Evolutionary conservation across 23 red algal species (phyloP).

Genomic region (Gracilaria domingensis): DNA sequence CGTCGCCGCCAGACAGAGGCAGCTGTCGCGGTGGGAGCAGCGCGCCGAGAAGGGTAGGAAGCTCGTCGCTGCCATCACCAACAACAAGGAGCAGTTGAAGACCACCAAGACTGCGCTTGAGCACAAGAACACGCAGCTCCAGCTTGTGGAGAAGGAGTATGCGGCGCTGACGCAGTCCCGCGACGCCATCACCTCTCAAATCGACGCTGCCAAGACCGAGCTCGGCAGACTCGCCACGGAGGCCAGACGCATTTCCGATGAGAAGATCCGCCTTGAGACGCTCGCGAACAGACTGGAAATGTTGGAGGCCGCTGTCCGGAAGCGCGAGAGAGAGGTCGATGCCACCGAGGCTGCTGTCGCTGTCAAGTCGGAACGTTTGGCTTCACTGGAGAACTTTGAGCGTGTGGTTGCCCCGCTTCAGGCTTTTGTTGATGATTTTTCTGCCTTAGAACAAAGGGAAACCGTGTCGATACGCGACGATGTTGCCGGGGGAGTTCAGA

Average conservation of each 20-base stretch:
- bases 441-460: conserved; percentile 19
- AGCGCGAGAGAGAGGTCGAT: conserved; percentile 19
- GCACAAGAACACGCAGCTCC: conserved; percentile 13
- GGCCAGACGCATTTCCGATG: conserved; percentile 18
- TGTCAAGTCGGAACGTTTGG: conserved; percentile 23
- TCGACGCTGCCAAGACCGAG: conserved; percentile 3
- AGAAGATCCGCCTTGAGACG: conserved; percentile 17
- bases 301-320: conserved; percentile 4
- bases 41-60: conserved; percentile 38
- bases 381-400: conserved; percentile 26
- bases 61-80: conserved; percentile 15
- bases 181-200: not conserved
- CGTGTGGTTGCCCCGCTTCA: conserved; percentile 42
- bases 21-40: conserved; percentile 34
- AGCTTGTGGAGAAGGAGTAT: conserved; percentile 34
- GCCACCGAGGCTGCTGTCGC: conserved; percentile 18
- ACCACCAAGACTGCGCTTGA: conserved; percentile 28
- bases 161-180: not conserved
- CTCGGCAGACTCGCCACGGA: conserved; percentile 4
- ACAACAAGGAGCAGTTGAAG: conserved; percentile 22
- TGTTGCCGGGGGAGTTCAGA: conserved; percentile 28
- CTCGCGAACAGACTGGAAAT: conserved; percentile 18
- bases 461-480: conserved; percentile 11
- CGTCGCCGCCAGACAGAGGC: conserved; percentile 24
- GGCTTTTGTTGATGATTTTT: conserved; percentile 44